Base-by-base conservation (phyloP, 2,329 filamentous ascomycete species). In the Exophiala oligosperma region DNA sequence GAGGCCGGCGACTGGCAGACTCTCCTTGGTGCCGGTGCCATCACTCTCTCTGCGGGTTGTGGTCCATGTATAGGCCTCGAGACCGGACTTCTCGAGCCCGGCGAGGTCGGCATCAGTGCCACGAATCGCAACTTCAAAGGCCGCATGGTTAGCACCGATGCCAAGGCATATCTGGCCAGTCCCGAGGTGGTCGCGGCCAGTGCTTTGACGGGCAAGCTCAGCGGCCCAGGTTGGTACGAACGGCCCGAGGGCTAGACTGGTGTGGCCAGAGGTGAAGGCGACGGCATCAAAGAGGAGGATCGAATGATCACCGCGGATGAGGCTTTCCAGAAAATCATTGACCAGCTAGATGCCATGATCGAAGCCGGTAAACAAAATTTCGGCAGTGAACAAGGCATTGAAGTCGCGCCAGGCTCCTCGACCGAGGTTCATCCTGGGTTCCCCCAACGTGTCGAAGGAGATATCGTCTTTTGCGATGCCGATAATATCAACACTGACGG, bases 131-230 rank as follows among this genome's bases (percentile, higher is more conserved):
- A 96, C 73, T 97, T 92, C 79, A 92, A 92, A 74, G 92, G 92
- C 0, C 85, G 92, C 2, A 95, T 97, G 90, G 92, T 92, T 2
- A 87, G 83, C 12, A 85, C 83, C 2, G 84, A 90, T 4, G 90
- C 91, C 0, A 86, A 91, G 68, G 91, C 91, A 0, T 97, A 96
- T 71, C 85, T 97, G 0, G 89, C 88, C 4, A 93, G 89, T 64
- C 92, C 94, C 0, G 92, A 97, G 69, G 87, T 96, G 2, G 93
- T 97, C 0, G 93, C 93, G 3, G 92, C 94, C 6, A 95, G 90
- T 67, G 93, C 93, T 2, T 76, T 97, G 48, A 77, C 64, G 57
- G 78, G 78, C 50, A 73, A 71, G 49, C 71, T 81, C 49, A 70
- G 69, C 8, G 89, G 92, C 0, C 90, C 93, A 1, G 91, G 89